phyloP scores from a whole-genome alignment of 78 protist genomes.

The Dictyostelium purpureum region DNA sequence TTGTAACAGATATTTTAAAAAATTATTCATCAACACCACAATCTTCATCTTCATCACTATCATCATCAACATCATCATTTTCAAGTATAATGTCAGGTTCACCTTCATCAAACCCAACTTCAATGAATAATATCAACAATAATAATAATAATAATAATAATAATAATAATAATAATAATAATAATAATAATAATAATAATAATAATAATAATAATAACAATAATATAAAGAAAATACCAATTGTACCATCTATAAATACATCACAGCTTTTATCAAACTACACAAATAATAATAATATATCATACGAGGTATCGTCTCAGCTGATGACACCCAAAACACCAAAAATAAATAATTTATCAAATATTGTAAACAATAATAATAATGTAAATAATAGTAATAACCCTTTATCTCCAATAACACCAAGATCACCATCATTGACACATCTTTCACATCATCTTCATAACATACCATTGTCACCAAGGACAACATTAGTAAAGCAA shows the following conservation, averaged over 20 bases:
- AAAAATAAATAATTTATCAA: background rate
- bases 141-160: no score
- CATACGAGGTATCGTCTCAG: no score
- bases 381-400: background rate
- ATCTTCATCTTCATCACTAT: background rate
- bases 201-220: background rate
- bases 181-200: background rate
- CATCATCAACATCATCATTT: background rate
- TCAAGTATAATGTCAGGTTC: no score
- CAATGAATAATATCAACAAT: no score
- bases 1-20: background rate
- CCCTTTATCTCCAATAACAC: constrained; percentile 16
- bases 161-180: background rate
- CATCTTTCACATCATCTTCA: background rate
- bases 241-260: background rate
- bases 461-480: background rate
- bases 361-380: background rate
- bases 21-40: background rate
- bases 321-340: constrained; percentile 7
- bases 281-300: no score
- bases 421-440: constrained; percentile 20
- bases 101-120: no score
- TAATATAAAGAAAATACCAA: background rate
- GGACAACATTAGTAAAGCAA: background rate
- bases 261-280: background rate